These are phyloP conservation scores for Flaveria robusta DNA, from an alignment of 129 eudicot species.

Conservation along the genomic window DNA sequence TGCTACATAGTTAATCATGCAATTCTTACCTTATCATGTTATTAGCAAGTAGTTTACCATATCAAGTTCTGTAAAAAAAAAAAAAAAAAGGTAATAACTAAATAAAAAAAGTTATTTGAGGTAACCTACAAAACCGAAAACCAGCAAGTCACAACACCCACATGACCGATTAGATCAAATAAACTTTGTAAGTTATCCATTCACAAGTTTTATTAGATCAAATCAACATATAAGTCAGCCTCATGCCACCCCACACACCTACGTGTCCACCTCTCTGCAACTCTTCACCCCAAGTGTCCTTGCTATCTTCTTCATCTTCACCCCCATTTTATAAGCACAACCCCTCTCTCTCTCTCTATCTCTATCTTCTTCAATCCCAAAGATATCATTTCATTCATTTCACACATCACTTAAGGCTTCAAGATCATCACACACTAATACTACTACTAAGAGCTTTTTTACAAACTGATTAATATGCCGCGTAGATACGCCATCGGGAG, in stretches of 20 bases:
- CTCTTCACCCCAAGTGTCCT: constrained; percentile 63
- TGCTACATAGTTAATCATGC: too few species aligned
- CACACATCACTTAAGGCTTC: background rate
- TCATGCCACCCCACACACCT: constrained; percentile 41
- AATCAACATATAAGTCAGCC: background rate
- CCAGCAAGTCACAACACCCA: background rate
- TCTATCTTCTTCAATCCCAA: background rate
- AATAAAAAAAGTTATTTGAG: background rate
- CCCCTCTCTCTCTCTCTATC: too few species aligned
- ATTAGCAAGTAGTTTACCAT: too few species aligned
- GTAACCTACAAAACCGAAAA: background rate
- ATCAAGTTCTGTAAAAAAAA: too few species aligned
- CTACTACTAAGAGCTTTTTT: too few species aligned
- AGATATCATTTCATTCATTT: background rate
- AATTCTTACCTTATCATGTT: too few species aligned
- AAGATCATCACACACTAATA: too few species aligned
- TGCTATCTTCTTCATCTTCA: constrained; percentile 20
- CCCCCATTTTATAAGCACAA: constrained; percentile 14
- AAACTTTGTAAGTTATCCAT: constrained; percentile 5
- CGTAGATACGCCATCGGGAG: constrained; percentile 68
- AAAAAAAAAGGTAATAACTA: too few species aligned
- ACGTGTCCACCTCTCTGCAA: constrained; percentile 57
- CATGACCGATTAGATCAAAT: background rate
- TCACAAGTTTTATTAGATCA: background rate
- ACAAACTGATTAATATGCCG: constrained; percentile 28